Conservation (phyloP, 2,329 filamentous ascomycete genomes). For the Colletotrichum tanaceti region DNA sequence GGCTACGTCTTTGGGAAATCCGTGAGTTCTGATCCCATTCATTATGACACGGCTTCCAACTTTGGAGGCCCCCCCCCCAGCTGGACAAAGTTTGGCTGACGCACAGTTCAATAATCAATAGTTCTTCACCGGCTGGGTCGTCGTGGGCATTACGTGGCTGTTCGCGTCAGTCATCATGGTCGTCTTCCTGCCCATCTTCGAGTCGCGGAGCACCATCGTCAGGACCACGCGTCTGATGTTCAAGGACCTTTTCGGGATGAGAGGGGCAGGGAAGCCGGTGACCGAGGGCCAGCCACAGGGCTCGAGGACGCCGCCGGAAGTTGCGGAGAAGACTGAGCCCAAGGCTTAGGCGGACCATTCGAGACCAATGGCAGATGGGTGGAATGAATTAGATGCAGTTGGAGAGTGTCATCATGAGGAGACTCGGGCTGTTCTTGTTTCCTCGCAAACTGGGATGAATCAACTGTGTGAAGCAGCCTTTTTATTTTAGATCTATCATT, state of each 20-base stretch:
- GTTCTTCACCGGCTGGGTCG: constrained; percentile 82
- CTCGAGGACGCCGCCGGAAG: constrained; percentile 22
- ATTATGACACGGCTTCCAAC: too few species aligned
- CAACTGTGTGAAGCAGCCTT: too few species aligned
- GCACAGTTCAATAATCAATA: background rate
- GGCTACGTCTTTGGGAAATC: constrained; percentile 46
- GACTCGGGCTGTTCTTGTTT: too few species aligned
- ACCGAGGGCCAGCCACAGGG: constrained; percentile 29
- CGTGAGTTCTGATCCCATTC: background rate
- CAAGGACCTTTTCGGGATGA: constrained; percentile 30
- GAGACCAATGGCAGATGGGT: too few species aligned
- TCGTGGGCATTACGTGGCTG: constrained; percentile 78
- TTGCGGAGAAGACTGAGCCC: constrained; percentile 20
- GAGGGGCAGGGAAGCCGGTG: background rate
- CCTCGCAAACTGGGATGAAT: too few species aligned
- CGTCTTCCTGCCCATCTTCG: constrained; percentile 37
- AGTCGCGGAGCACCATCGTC: constrained; percentile 37
- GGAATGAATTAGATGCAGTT: background rate
- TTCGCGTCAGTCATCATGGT: constrained; percentile 54
- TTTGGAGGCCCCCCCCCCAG: too few species aligned
- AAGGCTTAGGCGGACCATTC: constrained; percentile 3
- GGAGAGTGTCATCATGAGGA: too few species aligned
- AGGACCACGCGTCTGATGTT: constrained; percentile 37
- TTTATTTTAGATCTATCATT: too few species aligned
- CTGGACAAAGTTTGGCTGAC: too few species aligned